Evolutionary conservation across 192 early-diverging fungal species (phyloP).

Genomic region (Podila clonocystis): DNA sequence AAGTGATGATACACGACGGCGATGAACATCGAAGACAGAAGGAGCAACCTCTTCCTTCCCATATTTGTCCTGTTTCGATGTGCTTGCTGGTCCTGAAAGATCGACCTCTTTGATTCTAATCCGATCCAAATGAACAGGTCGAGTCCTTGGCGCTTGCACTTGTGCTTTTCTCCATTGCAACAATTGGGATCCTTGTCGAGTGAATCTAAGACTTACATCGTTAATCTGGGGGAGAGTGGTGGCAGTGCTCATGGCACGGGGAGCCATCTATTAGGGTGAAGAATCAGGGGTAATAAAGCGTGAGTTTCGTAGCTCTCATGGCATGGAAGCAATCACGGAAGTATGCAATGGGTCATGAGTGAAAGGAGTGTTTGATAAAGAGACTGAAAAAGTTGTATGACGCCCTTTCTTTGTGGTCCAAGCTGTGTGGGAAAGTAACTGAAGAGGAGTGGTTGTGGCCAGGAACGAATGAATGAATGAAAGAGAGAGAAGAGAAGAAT

Average conservation of each 20-base stretch:
- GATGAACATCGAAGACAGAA: too few species aligned
- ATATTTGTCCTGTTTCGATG: too few species aligned
- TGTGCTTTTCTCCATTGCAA: neutral
- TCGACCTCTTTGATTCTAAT: too few species aligned
- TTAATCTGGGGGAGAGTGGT: constrained; percentile 42
- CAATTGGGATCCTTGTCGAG: neutral
- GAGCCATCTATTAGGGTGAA: constrained; percentile 34
- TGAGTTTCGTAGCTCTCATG: too few species aligned
- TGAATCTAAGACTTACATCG: constrained; percentile 39
- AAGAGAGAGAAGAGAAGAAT: neutral
- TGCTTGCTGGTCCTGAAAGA: too few species aligned
- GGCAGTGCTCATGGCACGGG: constrained; percentile 53
- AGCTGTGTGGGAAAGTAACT: neutral
- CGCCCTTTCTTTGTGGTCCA: too few species aligned
- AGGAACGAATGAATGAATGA: neutral
- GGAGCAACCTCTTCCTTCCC: too few species aligned
- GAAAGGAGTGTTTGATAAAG: neutral
- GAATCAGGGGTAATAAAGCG: neutral
- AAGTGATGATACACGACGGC: too few species aligned
- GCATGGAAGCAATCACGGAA: neutral
- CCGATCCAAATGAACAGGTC: neutral
- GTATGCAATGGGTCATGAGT: neutral
- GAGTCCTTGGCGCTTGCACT: neutral
- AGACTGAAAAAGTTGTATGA: neutral
- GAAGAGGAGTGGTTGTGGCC: neutral